Percentiles rank a stretch among this genome's conserved stretches.
Conservation (phyloP, 805 yeast species). For the Priceomyces melissophilus region DNA sequence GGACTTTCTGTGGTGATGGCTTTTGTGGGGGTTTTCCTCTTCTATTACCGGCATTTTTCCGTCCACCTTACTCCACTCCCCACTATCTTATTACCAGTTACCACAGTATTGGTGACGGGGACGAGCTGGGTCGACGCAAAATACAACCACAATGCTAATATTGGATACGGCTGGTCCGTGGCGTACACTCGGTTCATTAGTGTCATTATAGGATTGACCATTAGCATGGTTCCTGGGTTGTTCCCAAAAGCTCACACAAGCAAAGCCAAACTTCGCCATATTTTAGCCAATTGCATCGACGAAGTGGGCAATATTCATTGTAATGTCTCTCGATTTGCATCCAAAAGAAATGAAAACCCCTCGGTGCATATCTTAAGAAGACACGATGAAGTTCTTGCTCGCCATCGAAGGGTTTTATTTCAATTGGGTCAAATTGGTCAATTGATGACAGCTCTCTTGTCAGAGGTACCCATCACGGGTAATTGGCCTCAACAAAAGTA, state of each 20-base stretch:
- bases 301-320: conserved; percentile 29
- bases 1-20: conserved; percentile 29
- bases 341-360: conserved; percentile 18
- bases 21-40: conserved; percentile 18
- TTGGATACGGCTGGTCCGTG: conserved; percentile 26
- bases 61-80: conserved; percentile 25
- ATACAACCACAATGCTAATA: conserved; percentile 11
- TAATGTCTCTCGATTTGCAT: conserved; percentile 24
- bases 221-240: conserved; percentile 28
- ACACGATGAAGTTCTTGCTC: conserved; percentile 19
- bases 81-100: conserved; percentile 21
- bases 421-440: conserved; percentile 18
- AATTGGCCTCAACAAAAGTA: conserved; percentile 30
- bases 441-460: conserved; percentile 22
- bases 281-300: conserved; percentile 19
- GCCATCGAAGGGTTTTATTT: conserved; percentile 18
- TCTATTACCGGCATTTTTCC: conserved; percentile 29
- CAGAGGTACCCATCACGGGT: conserved; percentile 29
- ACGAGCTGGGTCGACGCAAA: conserved; percentile 30
- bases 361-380: conserved; percentile 14
- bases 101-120: conserved; percentile 28
- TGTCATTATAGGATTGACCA: conserved; percentile 25
- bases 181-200: conserved; percentile 26
- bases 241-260: conserved; percentile 29
- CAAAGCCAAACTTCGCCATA: conserved; percentile 22